Conservation (phyloP, 768 basidiomycete species). For the Sarcodon sp. region DNA sequence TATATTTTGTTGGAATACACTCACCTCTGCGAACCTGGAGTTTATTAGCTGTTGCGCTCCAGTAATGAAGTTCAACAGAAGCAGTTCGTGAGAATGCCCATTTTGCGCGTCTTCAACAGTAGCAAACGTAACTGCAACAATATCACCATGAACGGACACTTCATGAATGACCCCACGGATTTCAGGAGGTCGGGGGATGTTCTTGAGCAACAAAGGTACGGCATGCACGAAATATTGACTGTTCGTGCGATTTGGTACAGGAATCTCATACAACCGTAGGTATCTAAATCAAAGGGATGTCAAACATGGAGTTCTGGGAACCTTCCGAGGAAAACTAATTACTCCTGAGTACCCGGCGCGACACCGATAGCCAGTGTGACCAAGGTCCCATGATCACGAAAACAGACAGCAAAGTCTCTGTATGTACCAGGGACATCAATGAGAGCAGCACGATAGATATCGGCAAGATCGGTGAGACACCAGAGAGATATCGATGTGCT, state of each 20-base stretch:
- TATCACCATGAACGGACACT: conserved; percentile 1
- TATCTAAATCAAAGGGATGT: background rate
- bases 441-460: conserved; percentile 11
- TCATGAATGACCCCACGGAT: conserved; percentile 4
- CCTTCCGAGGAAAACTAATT: background rate
- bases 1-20: background rate
- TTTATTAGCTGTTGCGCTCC: conserved; percentile 1
- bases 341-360: background rate
- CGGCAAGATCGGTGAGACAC: conserved; percentile 20
- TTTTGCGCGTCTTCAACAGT: background rate
- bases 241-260: background rate
- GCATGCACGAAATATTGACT: background rate
- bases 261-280: background rate
- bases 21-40: conserved; percentile 3
- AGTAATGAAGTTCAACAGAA: conserved; percentile 4
- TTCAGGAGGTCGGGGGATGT: background rate
- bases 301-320: background rate
- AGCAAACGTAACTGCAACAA: conserved; percentile 4
- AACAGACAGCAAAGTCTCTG: background rate
- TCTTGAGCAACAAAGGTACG: background rate
- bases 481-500: conserved; percentile 30
- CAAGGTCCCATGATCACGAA: background rate
- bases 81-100: conserved; percentile 2
- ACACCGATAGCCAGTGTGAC: background rate
- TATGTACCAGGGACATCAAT: conserved; percentile 12